A percentile compares a stretch with the other conserved stretches of the same genome.
phyloP scores from a whole-genome alignment of 768 basidiomycete species.

The Suillus luteus region DNA sequence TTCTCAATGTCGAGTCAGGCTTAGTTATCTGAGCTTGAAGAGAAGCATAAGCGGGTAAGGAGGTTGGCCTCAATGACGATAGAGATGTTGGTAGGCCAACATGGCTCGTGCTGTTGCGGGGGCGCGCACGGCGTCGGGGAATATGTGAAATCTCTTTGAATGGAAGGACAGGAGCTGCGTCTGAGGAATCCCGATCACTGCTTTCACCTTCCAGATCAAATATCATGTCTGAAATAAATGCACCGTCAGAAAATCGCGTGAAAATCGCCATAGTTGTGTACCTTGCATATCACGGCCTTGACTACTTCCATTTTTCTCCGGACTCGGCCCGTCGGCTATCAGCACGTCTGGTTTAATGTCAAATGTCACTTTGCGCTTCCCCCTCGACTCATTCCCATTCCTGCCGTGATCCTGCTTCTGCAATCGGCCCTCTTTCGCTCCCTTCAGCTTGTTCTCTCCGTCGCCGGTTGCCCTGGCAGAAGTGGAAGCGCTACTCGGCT shows the following conservation, averaged over 20 bases:
- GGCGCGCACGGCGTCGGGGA: slow-evolving; percentile 27
- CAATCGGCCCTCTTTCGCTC: slow-evolving; percentile 17
- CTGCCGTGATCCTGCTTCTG: slow-evolving; percentile 25
- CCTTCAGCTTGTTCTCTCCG: slow-evolving; percentile 15
- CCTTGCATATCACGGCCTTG: slow-evolving; percentile 45
- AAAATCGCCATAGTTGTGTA: slow-evolving; percentile 28
- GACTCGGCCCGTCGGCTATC: slow-evolving; percentile 43
- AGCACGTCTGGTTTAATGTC: slow-evolving; percentile 61
- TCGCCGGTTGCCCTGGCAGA: slow-evolving; percentile 15
- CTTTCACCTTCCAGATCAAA: slow-evolving; percentile 68
- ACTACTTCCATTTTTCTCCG: slow-evolving; percentile 35
- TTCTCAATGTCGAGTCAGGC: slow-evolving; percentile 3
- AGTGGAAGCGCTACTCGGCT: slow-evolving; percentile 18
- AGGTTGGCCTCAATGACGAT: slow-evolving; percentile 61
- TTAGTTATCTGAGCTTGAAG: slow-evolving; percentile 36
- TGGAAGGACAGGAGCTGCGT: slow-evolving; percentile 40
- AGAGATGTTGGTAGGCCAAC: slow-evolving; percentile 57
- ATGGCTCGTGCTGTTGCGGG: slow-evolving; percentile 30
- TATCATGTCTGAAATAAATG: slow-evolving; percentile 52
- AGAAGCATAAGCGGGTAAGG: slow-evolving; percentile 68
- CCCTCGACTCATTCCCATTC: slow-evolving; percentile 42
- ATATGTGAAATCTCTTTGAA: slow-evolving; percentile 32
- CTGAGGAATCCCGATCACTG: slow-evolving; percentile 33
- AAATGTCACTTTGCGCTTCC: slow-evolving; percentile 73
- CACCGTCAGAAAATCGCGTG: not conserved